These are phyloP conservation scores for Trichophyton verrucosum DNA, from an alignment of 2,329 filamentous ascomycete genomes.

Conservation along the genomic window DNA sequence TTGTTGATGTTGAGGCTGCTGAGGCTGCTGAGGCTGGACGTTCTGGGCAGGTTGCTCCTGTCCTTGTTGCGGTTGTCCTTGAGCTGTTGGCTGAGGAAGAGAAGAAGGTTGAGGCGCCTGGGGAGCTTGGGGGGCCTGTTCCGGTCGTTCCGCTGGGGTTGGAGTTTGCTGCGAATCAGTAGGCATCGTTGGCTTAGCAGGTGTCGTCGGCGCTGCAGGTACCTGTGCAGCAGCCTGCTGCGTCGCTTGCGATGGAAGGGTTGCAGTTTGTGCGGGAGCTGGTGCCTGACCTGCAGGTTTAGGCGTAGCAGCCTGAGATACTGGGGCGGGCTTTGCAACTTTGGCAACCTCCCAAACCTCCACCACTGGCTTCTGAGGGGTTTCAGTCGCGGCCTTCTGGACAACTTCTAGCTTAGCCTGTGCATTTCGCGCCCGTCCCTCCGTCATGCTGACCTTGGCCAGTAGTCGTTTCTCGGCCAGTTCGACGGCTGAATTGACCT, in stretches of 20 bases:
- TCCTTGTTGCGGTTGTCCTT: conserved; percentile 10
- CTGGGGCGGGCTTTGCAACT: conserved; percentile 29
- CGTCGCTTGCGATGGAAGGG: conserved; percentile 8
- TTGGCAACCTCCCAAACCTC: conserved; percentile 83
- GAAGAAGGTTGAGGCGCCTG: not conserved
- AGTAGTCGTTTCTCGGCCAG: conserved; percentile 64
- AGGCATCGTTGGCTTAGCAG: conserved; percentile 5
- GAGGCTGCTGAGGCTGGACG: conserved; percentile 5
- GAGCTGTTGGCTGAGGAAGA: not conserved
- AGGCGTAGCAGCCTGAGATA: conserved; percentile 11
- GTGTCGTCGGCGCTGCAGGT: conserved; percentile 8
- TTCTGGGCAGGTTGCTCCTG: not conserved
- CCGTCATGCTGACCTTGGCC: conserved; percentile 64
- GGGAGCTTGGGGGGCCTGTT: conserved; percentile 4
- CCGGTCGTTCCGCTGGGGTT: conserved; percentile 9
- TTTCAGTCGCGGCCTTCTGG: conserved; percentile 69
- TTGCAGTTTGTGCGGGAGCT: conserved; percentile 6
- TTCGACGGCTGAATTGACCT: conserved; percentile 48
- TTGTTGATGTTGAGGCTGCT: conserved; percentile 10
- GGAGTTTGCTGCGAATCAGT: conserved; percentile 4
- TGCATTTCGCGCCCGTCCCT: conserved; percentile 53
- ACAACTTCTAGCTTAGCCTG: conserved; percentile 66
- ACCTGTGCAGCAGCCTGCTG: conserved; percentile 11
- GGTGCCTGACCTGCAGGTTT: conserved; percentile 7
- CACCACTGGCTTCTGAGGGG: conserved; percentile 66